Percentiles rank a stretch among this genome's conserved stretches.
These are phyloP conservation scores for Picea abies DNA, from an alignment of 83 land plant species.

Conservation along the genomic window DNA sequence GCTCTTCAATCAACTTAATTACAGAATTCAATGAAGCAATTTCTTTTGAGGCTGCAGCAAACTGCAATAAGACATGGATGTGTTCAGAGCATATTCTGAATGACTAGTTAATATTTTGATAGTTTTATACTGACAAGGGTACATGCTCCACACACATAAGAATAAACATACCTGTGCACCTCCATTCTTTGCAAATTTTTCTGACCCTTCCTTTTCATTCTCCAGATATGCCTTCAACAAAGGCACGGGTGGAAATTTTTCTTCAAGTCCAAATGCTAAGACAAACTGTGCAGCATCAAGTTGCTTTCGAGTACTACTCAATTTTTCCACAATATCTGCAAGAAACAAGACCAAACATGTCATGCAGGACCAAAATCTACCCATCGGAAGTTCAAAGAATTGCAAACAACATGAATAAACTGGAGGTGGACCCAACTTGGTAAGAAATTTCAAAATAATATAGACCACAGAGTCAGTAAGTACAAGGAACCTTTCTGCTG, in stretches of 20 bases:
- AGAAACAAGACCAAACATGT: constrained; percentile 4
- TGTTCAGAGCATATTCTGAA: background rate
- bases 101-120: background rate
- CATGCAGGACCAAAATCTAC: constrained; percentile 9
- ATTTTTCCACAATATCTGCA: constrained; percentile 70
- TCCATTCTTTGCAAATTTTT: constrained; percentile 28
- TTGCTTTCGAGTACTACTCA: constrained; percentile 75
- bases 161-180: constrained; percentile 30
- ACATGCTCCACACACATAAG: background rate
- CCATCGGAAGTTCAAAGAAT: background rate
- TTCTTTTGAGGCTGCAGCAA: constrained; percentile 44
- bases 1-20: constrained; percentile 44
- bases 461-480: too few relatives aligned
- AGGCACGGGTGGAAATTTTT: constrained; percentile 75
- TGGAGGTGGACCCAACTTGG: too few relatives aligned
- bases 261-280: constrained; percentile 77
- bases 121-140: background rate
- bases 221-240: constrained; percentile 72
- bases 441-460: too few relatives aligned
- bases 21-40: constrained; percentile 39
- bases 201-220: constrained; percentile 2
- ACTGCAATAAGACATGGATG: constrained; percentile 26
- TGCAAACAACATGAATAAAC: too few relatives aligned
- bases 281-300: constrained; percentile 90
- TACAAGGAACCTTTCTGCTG: too few relatives aligned